Evolutionary conservation across 495 filamentous ascomycete species (phyloP).

Genomic region (Talaromyces thailandensis): DNA sequence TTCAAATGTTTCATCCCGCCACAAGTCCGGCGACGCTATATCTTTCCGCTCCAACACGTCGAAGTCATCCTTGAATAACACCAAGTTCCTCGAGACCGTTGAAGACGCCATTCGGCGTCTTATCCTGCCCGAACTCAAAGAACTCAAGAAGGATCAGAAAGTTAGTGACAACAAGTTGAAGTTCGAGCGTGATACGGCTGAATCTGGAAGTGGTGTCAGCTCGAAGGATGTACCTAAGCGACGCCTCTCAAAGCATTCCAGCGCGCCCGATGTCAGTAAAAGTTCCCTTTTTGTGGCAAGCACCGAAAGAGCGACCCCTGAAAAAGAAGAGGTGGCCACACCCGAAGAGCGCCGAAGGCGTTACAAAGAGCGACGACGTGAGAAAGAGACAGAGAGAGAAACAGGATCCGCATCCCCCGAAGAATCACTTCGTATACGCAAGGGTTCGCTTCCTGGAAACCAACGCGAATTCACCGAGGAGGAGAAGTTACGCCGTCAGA

Average conservation of each 20-base stretch:
- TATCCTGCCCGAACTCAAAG: slow-evolving; percentile 85
- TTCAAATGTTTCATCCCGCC: slow-evolving; percentile 60
- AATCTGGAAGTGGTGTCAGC: slow-evolving; percentile 48
- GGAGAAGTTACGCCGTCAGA: slow-evolving; percentile 45
- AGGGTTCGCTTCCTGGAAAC: slow-evolving; percentile 35
- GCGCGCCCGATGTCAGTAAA: slow-evolving; percentile 58
- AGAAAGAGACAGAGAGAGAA: slow-evolving; percentile 30
- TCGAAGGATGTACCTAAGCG: slow-evolving; percentile 53
- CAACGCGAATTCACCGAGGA: slow-evolving; percentile 31
- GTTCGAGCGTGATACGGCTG: slow-evolving; percentile 50
- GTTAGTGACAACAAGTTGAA: slow-evolving; percentile 49
- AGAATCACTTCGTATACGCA: slow-evolving; percentile 33
- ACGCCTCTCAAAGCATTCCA: slow-evolving; percentile 58
- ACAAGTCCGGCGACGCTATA: slow-evolving; percentile 63
- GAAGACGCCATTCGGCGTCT: slow-evolving; percentile 91
- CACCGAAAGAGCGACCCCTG: slow-evolving; percentile 24
- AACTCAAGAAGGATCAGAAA: slow-evolving; percentile 82
- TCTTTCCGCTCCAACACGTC: slow-evolving; percentile 70
- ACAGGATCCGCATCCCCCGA: slow-evolving; percentile 18
- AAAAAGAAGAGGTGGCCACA: slow-evolving; percentile 35
- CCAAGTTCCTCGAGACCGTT: slow-evolving; percentile 87
- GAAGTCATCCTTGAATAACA: slow-evolving; percentile 87
- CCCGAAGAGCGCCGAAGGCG: slow-evolving; percentile 34
- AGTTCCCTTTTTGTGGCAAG: slow-evolving; percentile 20
- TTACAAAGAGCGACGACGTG: slow-evolving; percentile 36